Percentiles rank a stretch among this genome's conserved stretches.
phyloP scores from a whole-genome alignment of 495 filamentous ascomycete genomes.

The Penicillium soppii region DNA sequence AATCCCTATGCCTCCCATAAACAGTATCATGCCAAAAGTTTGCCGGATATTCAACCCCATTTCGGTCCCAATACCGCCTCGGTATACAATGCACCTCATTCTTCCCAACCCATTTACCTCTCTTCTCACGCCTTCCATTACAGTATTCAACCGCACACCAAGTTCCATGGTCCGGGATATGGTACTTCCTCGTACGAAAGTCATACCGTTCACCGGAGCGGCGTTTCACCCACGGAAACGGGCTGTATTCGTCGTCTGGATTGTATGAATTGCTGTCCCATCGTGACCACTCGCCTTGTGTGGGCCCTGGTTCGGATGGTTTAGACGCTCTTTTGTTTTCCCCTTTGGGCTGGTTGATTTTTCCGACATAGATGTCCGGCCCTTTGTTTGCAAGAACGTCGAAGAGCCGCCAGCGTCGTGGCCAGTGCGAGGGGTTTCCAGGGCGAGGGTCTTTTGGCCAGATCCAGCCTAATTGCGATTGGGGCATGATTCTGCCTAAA shows the following conservation, averaged over 20 bases:
- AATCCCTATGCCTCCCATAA: constrained; percentile 19
- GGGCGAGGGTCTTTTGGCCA: constrained; percentile 43
- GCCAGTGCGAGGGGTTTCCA: constrained; percentile 34
- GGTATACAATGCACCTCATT: constrained; percentile 25
- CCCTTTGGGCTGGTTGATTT: constrained; percentile 6
- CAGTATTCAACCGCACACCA: constrained; percentile 36
- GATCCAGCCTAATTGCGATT: constrained; percentile 27
- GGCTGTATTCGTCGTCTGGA: constrained; percentile 2
- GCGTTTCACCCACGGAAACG: constrained; percentile 17
- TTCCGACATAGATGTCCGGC: constrained; percentile 44
- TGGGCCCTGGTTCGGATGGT: neutral
- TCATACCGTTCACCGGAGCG: constrained; percentile 23
- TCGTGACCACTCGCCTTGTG: constrained; percentile 21
- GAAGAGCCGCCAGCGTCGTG: constrained; percentile 31
- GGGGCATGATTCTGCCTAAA: constrained; percentile 13
- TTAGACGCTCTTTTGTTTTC: neutral
- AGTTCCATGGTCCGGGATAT: constrained; percentile 25
- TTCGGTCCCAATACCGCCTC: constrained; percentile 26
- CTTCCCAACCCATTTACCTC: constrained; percentile 3
- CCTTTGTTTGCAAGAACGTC: constrained; percentile 42
- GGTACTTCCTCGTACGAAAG: constrained; percentile 29
- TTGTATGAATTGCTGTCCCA: constrained; percentile 18
- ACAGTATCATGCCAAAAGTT: constrained; percentile 26
- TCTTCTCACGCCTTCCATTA: neutral
- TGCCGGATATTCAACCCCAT: constrained; percentile 26